phyloP scores from a whole-genome alignment of 768 basidiomycete genomes.

The Phlebiopsis flavidoalba region DNA sequence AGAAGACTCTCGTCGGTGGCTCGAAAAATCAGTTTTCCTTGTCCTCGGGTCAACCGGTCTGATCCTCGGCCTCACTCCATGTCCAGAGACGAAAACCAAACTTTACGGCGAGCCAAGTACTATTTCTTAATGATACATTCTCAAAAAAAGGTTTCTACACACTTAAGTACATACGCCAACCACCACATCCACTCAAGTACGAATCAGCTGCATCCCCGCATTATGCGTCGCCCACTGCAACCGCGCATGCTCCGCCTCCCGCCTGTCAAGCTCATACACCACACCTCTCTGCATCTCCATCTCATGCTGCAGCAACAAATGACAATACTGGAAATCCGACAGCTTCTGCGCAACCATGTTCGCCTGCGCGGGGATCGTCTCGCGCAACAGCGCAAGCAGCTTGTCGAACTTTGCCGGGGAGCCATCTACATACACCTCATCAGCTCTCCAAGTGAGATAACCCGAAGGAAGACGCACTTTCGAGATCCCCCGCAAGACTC shows the following conservation, averaged over 20 bases:
- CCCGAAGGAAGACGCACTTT: not conserved
- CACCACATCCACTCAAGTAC: too few species aligned
- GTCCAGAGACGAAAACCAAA: too few species aligned
- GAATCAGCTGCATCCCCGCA: not conserved
- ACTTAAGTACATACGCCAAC: too few species aligned
- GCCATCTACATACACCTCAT: not conserved
- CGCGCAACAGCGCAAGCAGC: not conserved
- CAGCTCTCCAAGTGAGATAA: not conserved
- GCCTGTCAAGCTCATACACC: not conserved
- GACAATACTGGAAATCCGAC: not conserved
- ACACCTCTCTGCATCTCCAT: not conserved
- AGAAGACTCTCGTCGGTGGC: too few species aligned
- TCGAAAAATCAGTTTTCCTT: too few species aligned
- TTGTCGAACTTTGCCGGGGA: not conserved
- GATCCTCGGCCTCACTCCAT: too few species aligned
- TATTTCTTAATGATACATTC: too few species aligned
- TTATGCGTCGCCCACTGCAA: not conserved
- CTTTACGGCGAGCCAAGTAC: too few species aligned
- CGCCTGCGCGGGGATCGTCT: not conserved
- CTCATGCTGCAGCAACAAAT: not conserved
- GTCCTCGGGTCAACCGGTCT: too few species aligned
- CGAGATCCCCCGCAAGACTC: not conserved
- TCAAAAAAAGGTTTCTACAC: too few species aligned
- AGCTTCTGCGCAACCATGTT: not conserved
- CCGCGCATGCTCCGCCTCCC: not conserved